phyloP scores from a whole-genome alignment of 148 eudicot species.

The Amaranthus cruentus region DNA sequence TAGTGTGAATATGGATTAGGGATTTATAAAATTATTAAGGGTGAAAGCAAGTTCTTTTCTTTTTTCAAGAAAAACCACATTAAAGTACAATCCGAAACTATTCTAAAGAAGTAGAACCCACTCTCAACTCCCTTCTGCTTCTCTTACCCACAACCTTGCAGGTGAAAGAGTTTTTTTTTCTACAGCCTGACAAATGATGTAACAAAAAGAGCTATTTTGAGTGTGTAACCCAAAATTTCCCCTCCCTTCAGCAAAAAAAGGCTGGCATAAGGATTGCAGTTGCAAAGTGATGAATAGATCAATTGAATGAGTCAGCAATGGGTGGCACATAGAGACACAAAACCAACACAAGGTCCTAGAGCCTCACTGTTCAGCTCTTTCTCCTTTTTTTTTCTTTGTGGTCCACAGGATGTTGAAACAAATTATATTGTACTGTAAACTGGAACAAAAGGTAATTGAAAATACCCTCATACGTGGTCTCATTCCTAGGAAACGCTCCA shows the following conservation, averaged over 20 bases:
- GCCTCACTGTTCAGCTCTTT: background rate
- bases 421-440: background rate
- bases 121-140: background rate
- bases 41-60: background rate
- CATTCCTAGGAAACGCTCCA: background rate
- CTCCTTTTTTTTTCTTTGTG: background rate
- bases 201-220: background rate
- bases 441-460: background rate
- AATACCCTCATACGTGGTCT: background rate
- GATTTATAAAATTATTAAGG: background rate
- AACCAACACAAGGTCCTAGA: background rate
- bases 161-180: background rate
- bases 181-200: background rate
- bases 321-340: background rate
- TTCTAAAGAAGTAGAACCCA: background rate
- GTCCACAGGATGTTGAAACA: background rate
- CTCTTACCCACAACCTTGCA: background rate
- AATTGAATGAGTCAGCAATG: background rate
- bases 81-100: background rate
- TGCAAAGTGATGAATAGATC: background rate
- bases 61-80: background rate
- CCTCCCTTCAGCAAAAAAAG: background rate
- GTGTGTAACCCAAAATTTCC: background rate
- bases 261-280: background rate
- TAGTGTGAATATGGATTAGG: background rate